Conservation (phyloP, 2,329 filamentous ascomycete genomes). For the Bretziella fagacearum region DNA sequence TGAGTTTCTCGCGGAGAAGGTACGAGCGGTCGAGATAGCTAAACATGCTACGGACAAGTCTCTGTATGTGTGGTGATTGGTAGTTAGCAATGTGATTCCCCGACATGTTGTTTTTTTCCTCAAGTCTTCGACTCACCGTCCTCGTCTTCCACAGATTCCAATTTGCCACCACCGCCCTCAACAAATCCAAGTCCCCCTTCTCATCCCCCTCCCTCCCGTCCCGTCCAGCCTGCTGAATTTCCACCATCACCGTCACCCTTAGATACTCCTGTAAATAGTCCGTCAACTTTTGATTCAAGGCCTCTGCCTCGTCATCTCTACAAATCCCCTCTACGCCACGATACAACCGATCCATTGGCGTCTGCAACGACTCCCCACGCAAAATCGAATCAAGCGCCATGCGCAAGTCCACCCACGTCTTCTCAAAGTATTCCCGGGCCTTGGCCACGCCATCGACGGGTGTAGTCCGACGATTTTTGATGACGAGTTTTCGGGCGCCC, state of each 20-base stretch:
- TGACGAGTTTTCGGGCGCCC: constrained; percentile 28
- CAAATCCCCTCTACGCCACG: constrained; percentile 85
- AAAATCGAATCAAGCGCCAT: constrained; percentile 60
- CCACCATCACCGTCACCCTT: constrained; percentile 38
- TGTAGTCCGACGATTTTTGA: constrained; percentile 66
- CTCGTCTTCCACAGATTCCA: constrained; percentile 59
- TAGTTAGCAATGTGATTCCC: constrained; percentile 6
- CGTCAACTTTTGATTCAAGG: constrained; percentile 50
- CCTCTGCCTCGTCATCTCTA: constrained; percentile 52
- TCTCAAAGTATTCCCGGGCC: constrained; percentile 60
- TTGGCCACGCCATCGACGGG: constrained; percentile 32
- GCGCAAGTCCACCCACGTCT: constrained; percentile 58
- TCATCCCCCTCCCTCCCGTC: constrained; percentile 22
- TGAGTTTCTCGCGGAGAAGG: constrained; percentile 52
- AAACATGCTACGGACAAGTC: constrained; percentile 71
- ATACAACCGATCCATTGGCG: constrained; percentile 79
- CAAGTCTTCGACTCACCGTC: constrained; percentile 12
- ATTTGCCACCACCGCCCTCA: constrained; percentile 36
- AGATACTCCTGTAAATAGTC: constrained; percentile 52
- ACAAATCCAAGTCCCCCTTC: constrained; percentile 41
- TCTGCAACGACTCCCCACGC: constrained; percentile 39
- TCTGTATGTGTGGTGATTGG: constrained; percentile 28
- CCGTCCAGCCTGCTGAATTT: constrained; percentile 33
- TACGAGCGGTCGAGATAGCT: constrained; percentile 89
- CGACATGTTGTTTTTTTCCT: constrained; percentile 9